phyloP scores from a whole-genome alignment of 2,329 filamentous ascomycete genomes.

The Aspergillus udagawae region DNA sequence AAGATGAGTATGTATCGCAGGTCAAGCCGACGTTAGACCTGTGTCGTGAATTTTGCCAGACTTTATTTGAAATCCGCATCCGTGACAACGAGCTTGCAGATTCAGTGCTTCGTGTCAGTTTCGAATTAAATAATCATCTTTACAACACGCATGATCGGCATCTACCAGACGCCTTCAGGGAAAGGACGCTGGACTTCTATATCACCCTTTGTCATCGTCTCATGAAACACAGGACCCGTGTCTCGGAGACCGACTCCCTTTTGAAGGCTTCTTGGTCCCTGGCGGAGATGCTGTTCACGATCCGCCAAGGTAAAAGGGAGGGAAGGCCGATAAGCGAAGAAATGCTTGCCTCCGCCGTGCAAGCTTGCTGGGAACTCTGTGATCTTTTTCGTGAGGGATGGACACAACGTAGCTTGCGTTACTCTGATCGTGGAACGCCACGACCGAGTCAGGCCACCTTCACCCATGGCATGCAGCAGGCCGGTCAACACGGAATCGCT shows the following conservation, averaged over 20 bases:
- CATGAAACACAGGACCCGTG: constrained; percentile 86
- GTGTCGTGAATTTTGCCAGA: constrained; percentile 87
- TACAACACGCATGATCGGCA: constrained; percentile 87
- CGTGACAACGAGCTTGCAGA: constrained; percentile 75
- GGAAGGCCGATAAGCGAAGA: constrained; percentile 73
- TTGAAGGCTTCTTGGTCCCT: constrained; percentile 84
- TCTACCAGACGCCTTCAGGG: constrained; percentile 79
- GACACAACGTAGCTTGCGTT: constrained; percentile 69
- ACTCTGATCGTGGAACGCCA: constrained; percentile 74
- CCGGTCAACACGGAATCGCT: constrained; percentile 39
- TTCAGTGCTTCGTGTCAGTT: constrained; percentile 85
- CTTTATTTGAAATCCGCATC: constrained; percentile 79
- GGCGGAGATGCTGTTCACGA: constrained; percentile 87
- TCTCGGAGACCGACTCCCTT: constrained; percentile 77
- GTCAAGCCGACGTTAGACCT: constrained; percentile 75
- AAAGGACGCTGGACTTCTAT: constrained; percentile 90
- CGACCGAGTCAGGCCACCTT: constrained; percentile 75
- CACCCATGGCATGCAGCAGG: constrained; percentile 53
- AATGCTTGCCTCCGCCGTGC: constrained; percentile 78
- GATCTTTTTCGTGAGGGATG: constrained; percentile 90
- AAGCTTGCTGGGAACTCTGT: constrained; percentile 92
- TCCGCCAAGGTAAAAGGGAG: constrained; percentile 76
- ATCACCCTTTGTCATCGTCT: constrained; percentile 87
- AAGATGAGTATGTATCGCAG: constrained; percentile 65
- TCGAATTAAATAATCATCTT: constrained; percentile 91